Evolutionary conservation across 345 rosid species (phyloP).

Genomic region (Ailanthus altissimus): DNA sequence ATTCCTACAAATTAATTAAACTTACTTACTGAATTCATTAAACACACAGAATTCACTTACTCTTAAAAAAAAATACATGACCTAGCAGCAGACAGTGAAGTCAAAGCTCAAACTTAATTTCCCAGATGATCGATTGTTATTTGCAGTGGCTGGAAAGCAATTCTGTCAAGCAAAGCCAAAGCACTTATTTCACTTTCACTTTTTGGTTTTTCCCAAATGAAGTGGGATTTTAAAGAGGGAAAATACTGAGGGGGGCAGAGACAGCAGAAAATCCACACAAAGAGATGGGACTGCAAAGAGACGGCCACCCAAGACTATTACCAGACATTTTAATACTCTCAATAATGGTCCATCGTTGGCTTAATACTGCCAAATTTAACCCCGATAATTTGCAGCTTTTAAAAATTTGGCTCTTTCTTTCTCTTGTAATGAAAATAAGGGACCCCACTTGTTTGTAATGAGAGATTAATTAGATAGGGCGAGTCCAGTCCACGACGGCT

Average conservation of each 20-base stretch:
- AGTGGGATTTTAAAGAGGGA: slow-evolving; percentile 18
- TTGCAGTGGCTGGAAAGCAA: no score
- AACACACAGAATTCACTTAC: background rate
- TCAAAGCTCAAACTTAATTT: background rate
- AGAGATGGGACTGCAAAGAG: background rate
- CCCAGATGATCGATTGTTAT: background rate
- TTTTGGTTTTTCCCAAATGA: background rate
- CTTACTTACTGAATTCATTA: background rate
- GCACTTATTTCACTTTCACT: background rate
- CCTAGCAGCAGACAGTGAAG: no score
- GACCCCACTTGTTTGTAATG: background rate
- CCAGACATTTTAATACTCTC: background rate
- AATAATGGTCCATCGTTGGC: background rate
- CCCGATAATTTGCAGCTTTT: background rate
- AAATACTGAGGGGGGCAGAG: background rate
- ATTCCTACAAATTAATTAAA: background rate
- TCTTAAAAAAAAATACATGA: no score
- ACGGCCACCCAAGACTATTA: background rate
- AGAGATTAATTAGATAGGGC: background rate
- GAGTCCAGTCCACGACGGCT: slow-evolving; percentile 1
- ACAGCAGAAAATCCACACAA: slow-evolving; percentile 19
- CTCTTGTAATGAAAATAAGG: background rate
- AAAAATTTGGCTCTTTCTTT: background rate
- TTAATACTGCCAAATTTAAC: background rate
- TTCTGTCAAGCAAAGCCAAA: background rate